Conservation (phyloP, 2,329 filamentous ascomycete species). For the Fusarium mexicanum region DNA sequence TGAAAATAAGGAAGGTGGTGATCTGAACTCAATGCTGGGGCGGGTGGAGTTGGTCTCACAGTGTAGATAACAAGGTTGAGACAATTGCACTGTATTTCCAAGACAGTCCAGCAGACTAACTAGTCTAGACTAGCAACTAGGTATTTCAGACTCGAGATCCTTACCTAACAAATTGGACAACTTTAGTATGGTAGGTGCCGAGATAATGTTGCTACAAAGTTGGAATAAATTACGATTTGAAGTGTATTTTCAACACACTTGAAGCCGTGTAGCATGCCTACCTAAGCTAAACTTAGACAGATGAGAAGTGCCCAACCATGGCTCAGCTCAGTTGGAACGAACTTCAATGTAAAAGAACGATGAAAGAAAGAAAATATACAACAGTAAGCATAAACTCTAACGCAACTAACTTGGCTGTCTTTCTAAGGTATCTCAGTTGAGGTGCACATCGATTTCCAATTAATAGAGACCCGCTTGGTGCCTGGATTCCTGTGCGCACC, state of each 20-base stretch:
- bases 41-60: conserved; percentile 29
- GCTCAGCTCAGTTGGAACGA: background rate
- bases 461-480: conserved; percentile 11
- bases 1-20: conserved; percentile 31
- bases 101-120: background rate
- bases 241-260: background rate
- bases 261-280: background rate
- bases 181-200: too few relatives aligned
- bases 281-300: background rate
- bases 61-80: background rate
- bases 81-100: background rate
- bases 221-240: fast-evolving
- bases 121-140: background rate
- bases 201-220: background rate
- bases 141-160: background rate
- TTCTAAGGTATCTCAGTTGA: background rate
- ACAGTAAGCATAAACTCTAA: background rate
- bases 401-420: background rate
- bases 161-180: too few relatives aligned
- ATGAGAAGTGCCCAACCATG: background rate
- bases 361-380: background rate
- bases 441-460: background rate
- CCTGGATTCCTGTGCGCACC: conserved; percentile 26
- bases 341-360: too few relatives aligned
- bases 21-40: conserved; percentile 38